phyloP scores from a whole-genome alignment of 108 stramenopile genomes.

The Ochromonas danica region DNA sequence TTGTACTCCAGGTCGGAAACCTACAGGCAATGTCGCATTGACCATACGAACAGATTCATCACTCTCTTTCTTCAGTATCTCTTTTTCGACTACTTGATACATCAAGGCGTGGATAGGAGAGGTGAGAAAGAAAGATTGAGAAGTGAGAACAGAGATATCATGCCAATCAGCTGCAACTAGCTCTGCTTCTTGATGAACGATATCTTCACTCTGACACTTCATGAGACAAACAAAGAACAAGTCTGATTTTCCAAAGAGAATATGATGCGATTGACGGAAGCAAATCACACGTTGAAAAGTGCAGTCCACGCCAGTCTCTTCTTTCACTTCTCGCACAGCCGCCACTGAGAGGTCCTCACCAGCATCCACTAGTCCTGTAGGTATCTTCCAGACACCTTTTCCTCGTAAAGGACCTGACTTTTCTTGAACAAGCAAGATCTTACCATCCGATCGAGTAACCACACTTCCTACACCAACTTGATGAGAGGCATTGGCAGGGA shows the following conservation, averaged over 20 bases:
- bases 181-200: slow-evolving; percentile 10
- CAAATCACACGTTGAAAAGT: slow-evolving; percentile 64
- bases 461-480: slow-evolving; percentile 52
- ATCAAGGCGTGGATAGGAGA: not conserved
- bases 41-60: not conserved
- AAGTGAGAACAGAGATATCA: not conserved
- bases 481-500: slow-evolving; percentile 50
- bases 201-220: slow-evolving; percentile 19
- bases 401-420: slow-evolving; percentile 35
- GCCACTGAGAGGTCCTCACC: slow-evolving; percentile 74
- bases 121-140: not conserved
- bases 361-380: slow-evolving; percentile 72
- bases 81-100: not conserved
- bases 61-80: not conserved
- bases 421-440: slow-evolving; percentile 53
- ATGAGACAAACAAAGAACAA: slow-evolving; percentile 54
- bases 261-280: slow-evolving; percentile 66
- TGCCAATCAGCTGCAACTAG: not conserved
- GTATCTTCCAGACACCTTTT: slow-evolving; percentile 70
- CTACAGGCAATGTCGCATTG: not conserved
- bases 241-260: slow-evolving; percentile 54
- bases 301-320: slow-evolving; percentile 77
- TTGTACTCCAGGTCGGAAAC: slow-evolving; percentile 2
- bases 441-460: slow-evolving; percentile 38
- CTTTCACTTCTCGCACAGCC: slow-evolving; percentile 72